These are phyloP conservation scores for Didymella exigua DNA, from an alignment of 2,329 filamentous ascomycete species.

Conservation along the genomic window DNA sequence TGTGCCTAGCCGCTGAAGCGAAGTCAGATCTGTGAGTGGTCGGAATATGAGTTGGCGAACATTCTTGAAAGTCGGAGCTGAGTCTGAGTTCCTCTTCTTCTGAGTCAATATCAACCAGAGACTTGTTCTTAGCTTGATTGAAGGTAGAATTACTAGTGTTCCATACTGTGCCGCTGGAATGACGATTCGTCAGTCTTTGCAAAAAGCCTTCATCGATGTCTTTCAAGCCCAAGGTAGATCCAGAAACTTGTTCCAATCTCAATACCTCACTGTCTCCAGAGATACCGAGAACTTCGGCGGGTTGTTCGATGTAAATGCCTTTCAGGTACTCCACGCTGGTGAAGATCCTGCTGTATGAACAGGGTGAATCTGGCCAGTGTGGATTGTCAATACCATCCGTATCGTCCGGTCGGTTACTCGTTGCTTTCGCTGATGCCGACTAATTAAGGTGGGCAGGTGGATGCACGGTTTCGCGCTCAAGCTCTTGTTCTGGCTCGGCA, in stretches of 20 bases:
- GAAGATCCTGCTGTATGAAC: constrained; percentile 1
- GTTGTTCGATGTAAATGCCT: constrained; percentile 2
- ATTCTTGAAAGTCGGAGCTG: constrained; percentile 7
- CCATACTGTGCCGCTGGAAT: constrained; percentile 22
- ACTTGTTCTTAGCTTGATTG: constrained; percentile 12
- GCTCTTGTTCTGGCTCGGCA: constrained; percentile 20
- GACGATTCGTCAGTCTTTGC: constrained; percentile 20
- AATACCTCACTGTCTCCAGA: background rate
- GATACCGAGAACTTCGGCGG: constrained; percentile 11
- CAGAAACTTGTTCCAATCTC: background rate
- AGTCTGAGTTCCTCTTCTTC: constrained; percentile 16
- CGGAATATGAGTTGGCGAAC: constrained; percentile 21
- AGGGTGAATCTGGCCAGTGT: background rate
- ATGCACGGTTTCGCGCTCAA: constrained; percentile 7
- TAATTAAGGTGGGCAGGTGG: background rate
- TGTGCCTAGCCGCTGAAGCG: constrained; percentile 23
- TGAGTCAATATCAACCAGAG: constrained; percentile 9
- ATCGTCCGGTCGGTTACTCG: background rate
- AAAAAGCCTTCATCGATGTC: constrained; percentile 22
- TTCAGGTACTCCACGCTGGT: constrained; percentile 14
- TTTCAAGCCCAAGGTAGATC: constrained; percentile 6
- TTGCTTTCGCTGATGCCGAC: background rate
- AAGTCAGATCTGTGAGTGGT: constrained; percentile 25
- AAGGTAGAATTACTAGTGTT: constrained; percentile 4
- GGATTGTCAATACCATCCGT: background rate